A percentile compares a stretch with the other conserved stretches of the same genome.
Conservation (phyloP, 495 filamentous ascomycete species). For the Hypoxylon rickii region DNA sequence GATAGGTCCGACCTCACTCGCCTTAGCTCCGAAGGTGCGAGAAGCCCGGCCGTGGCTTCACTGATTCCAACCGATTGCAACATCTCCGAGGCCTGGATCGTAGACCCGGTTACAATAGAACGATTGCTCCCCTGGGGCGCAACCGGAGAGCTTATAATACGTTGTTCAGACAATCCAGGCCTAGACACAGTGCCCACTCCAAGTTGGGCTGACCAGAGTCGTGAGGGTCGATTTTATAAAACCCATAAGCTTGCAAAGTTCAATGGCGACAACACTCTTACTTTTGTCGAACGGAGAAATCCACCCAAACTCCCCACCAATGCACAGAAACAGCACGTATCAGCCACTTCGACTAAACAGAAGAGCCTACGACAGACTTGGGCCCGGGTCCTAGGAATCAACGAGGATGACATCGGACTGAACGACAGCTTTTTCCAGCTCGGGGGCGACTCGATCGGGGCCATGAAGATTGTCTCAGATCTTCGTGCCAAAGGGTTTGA, state of each 20-base stretch:
- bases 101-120: slow-evolving; percentile 43
- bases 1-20: slow-evolving; percentile 21
- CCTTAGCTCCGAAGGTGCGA: slow-evolving; percentile 4
- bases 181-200: slow-evolving; percentile 34
- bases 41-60: slow-evolving; percentile 4
- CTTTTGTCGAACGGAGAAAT: slow-evolving; percentile 20
- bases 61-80: slow-evolving; percentile 21
- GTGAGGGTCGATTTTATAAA: slow-evolving; percentile 31
- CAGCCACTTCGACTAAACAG: slow-evolving; percentile 43
- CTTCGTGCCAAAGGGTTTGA: slow-evolving; percentile 55
- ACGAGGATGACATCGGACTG: slow-evolving; percentile 50
- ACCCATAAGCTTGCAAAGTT: slow-evolving; percentile 41
- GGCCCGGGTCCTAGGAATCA: slow-evolving; percentile 40
- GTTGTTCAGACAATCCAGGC: slow-evolving; percentile 26
- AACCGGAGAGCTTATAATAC: slow-evolving; percentile 51
- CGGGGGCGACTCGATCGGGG: slow-evolving; percentile 72
- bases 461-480: slow-evolving; percentile 69
- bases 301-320: slow-evolving; percentile 1
- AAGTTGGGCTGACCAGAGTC: slow-evolving; percentile 19
- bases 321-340: slow-evolving; percentile 27
- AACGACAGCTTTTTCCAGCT: slow-evolving; percentile 65
- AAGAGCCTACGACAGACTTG: slow-evolving; percentile 42
- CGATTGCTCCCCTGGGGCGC: slow-evolving; percentile 48
- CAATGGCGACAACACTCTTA: slow-evolving; percentile 17
- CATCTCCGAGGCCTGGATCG: slow-evolving; percentile 41